These are phyloP conservation scores for Dactylellina cionopaga DNA, from an alignment of 2,329 filamentous ascomycete genomes.

Conservation along the genomic window DNA sequence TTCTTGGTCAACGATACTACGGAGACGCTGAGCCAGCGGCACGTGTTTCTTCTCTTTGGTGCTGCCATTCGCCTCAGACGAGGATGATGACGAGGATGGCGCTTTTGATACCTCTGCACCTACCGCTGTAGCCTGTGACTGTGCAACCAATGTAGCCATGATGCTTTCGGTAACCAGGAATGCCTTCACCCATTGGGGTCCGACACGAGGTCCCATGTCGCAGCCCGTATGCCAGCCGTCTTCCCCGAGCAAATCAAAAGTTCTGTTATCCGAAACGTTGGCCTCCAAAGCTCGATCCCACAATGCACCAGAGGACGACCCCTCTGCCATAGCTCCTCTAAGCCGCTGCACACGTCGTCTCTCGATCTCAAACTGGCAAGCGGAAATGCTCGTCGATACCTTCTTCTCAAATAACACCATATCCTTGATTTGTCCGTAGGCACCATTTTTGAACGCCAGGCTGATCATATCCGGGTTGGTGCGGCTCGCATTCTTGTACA, in stretches of 20 bases:
- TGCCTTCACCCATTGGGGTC: slow-evolving; percentile 39
- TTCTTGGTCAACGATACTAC: slow-evolving; percentile 21
- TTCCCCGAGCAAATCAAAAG: slow-evolving; percentile 52
- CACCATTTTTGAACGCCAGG: slow-evolving; percentile 55
- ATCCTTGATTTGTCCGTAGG: slow-evolving; percentile 57
- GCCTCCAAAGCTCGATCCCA: slow-evolving; percentile 37
- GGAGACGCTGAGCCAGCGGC: slow-evolving; percentile 24
- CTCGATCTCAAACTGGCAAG: slow-evolving; percentile 56
- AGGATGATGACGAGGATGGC: slow-evolving; percentile 17
- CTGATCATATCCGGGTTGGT: slow-evolving; percentile 57
- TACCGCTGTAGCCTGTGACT: slow-evolving; percentile 24
- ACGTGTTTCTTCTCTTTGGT: slow-evolving; percentile 12
- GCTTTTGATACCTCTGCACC: slow-evolving; percentile 28
- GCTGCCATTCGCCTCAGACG: slow-evolving; percentile 18
- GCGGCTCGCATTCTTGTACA: slow-evolving; percentile 54
- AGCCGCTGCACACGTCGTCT: slow-evolving; percentile 54
- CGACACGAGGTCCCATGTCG: slow-evolving; percentile 40
- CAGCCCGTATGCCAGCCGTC: slow-evolving; percentile 49
- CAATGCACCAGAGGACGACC: slow-evolving; percentile 17
- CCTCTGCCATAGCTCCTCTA: slow-evolving; percentile 20
- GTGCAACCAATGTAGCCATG: slow-evolving; percentile 43
- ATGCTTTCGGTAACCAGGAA: slow-evolving; percentile 42
- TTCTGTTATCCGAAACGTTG: slow-evolving; percentile 41
- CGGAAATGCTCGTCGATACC: slow-evolving; percentile 55
- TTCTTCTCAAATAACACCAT: slow-evolving; percentile 56